Evolutionary conservation across 257 asterid genomes (phyloP).

Genomic region (Penstemon barbatus): DNA sequence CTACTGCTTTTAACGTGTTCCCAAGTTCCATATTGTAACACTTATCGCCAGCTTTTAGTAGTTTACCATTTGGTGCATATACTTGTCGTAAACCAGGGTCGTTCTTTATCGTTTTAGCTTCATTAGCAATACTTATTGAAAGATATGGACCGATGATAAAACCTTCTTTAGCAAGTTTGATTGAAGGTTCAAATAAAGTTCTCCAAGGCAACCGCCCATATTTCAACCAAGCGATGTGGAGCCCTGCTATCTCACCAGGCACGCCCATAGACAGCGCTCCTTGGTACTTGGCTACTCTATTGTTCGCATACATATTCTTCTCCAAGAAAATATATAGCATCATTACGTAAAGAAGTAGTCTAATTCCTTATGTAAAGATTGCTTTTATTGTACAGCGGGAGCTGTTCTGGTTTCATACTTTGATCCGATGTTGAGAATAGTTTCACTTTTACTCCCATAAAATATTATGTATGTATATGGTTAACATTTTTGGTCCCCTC

Average conservation of each 20-base stretch:
- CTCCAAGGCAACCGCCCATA: slow-evolving; percentile 81
- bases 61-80: slow-evolving; percentile 66
- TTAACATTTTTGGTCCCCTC: too few species aligned
- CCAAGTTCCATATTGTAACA: slow-evolving; percentile 86
- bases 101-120: slow-evolving; percentile 34
- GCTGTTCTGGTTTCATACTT: too few species aligned
- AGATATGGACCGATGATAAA: slow-evolving; percentile 62
- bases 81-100: slow-evolving; percentile 69
- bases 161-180: slow-evolving; percentile 78
- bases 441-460: too few species aligned
- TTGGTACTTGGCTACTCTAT: slow-evolving; percentile 40
- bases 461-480: too few species aligned
- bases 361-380: too few species aligned
- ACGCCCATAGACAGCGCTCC: slow-evolving; percentile 85
- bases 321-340: not conserved
- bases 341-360: not conserved
- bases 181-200: slow-evolving; percentile 64
- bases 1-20: slow-evolving; percentile 59
- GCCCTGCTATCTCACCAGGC: slow-evolving; percentile 95
- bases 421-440: too few species aligned
- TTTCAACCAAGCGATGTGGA: slow-evolving; percentile 70
- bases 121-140: slow-evolving; percentile 35
- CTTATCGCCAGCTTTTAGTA: slow-evolving; percentile 65
- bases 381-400: too few species aligned
- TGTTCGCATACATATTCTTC: slow-evolving; percentile 77